These are phyloP conservation scores for Clonostachys solani DNA, from an alignment of 2,329 filamentous ascomycete species.

Conservation along the genomic window DNA sequence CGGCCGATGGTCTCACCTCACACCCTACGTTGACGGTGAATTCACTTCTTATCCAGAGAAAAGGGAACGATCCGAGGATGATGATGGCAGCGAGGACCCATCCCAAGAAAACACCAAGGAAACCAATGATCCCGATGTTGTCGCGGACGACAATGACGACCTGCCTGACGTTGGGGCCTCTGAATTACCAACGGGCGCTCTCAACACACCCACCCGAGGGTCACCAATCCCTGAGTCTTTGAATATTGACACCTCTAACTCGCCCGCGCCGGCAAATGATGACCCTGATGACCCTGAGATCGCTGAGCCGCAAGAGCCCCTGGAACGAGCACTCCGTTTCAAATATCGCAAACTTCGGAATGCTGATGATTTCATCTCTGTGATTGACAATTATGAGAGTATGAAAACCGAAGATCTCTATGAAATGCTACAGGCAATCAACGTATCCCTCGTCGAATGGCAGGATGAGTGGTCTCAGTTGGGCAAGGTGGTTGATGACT, in stretches of 20 bases:
- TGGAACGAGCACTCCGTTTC: slow-evolving; percentile 24
- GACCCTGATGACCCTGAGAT: slow-evolving; percentile 28
- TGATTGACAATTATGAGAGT: slow-evolving; percentile 44
- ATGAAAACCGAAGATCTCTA: slow-evolving; percentile 42
- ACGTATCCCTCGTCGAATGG: slow-evolving; percentile 42
- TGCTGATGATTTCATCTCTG: slow-evolving; percentile 40
- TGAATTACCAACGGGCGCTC: slow-evolving; percentile 26
- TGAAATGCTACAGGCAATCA: slow-evolving; percentile 35
- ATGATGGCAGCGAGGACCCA: slow-evolving; percentile 19
- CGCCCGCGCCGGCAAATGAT: slow-evolving; percentile 28
- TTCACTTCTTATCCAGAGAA: slow-evolving; percentile 32
- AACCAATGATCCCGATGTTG: slow-evolving; percentile 8
- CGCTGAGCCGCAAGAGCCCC: slow-evolving; percentile 24
- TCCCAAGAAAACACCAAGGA: slow-evolving; percentile 18
- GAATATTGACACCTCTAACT: slow-evolving; percentile 28
- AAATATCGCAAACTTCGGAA: slow-evolving; percentile 46
- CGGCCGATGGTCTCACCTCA: slow-evolving; percentile 31
- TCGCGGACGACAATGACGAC: slow-evolving; percentile 23
- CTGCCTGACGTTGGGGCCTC: slow-evolving; percentile 16
- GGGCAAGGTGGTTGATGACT: slow-evolving; percentile 48
- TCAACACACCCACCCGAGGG: slow-evolving; percentile 30
- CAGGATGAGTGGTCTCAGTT: slow-evolving; percentile 50
- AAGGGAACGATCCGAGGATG: slow-evolving; percentile 22
- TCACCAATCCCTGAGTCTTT: slow-evolving; percentile 32
- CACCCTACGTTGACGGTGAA: slow-evolving; percentile 33